Percentiles rank a stretch among this genome's conserved stretches.
These are phyloP conservation scores for Huntiella moniliformis DNA, from an alignment of 2,329 filamentous ascomycete species.

Conservation along the genomic window DNA sequence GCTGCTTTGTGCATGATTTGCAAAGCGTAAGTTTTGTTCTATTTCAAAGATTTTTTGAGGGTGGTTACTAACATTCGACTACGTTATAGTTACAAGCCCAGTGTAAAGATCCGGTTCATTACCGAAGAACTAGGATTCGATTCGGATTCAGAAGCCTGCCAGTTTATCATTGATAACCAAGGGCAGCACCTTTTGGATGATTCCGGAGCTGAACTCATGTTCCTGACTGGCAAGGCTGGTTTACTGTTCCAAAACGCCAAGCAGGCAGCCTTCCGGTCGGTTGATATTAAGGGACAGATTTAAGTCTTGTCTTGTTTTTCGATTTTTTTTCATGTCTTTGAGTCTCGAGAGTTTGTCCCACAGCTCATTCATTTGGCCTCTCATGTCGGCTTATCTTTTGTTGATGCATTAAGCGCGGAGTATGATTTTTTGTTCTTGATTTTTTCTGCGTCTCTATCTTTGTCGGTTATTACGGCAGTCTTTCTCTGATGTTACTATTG, in stretches of 20 bases:
- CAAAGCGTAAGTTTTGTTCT: conserved; percentile 57
- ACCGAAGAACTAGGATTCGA: conserved; percentile 94
- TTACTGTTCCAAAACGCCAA: conserved; percentile 56
- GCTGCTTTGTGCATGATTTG: conserved; percentile 81
- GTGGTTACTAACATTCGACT: conserved; percentile 25
- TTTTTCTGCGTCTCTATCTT: too few species aligned
- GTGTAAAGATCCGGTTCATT: conserved; percentile 75
- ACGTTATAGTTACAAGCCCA: conserved; percentile 62
- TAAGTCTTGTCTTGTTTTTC: conserved; percentile 20
- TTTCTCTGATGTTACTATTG: too few species aligned
- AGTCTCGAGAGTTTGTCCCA: too few species aligned
- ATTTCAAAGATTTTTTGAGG: neutral
- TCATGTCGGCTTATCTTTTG: too few species aligned
- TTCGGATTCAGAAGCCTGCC: conserved; percentile 71
- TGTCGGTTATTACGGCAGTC: too few species aligned
- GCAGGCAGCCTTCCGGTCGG: conserved; percentile 56
- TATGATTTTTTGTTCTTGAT: too few species aligned
- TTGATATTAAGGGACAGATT: conserved; percentile 97
- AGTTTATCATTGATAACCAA: conserved; percentile 71
- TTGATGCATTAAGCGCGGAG: too few species aligned
- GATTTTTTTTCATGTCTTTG: conserved; percentile 1
- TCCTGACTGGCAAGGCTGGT: conserved; percentile 56
- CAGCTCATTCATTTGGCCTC: too few species aligned
- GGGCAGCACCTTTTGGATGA: conserved; percentile 58
- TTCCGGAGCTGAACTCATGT: conserved; percentile 30